Evolutionary conservation across 352 stramenopile species (phyloP).

Genomic region (Phytophthora foliorum): DNA sequence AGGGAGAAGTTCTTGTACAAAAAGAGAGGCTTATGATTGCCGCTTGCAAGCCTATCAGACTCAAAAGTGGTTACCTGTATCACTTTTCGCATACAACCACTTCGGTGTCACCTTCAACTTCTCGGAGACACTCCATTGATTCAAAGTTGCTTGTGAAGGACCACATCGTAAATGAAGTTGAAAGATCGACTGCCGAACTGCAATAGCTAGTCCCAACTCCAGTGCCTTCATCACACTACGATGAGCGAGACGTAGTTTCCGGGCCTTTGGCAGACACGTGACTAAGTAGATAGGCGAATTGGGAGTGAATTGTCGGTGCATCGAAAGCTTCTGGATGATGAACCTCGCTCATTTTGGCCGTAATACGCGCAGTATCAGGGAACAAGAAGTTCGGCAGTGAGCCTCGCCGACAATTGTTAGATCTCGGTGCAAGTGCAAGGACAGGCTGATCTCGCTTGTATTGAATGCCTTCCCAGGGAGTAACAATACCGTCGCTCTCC

Average conservation of each 20-base stretch:
- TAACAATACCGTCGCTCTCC: slow-evolving; percentile 73
- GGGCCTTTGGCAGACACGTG: slow-evolving; percentile 23
- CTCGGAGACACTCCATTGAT: too few species aligned
- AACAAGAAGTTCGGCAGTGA: slow-evolving; percentile 79
- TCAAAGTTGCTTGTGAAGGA: too few species aligned
- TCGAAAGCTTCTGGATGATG: slow-evolving; percentile 72
- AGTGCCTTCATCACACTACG: background rate
- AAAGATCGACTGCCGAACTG: too few species aligned
- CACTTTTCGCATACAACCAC: too few species aligned
- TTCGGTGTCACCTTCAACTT: too few species aligned
- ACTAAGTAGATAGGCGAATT: slow-evolving; percentile 51
- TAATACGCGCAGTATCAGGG: slow-evolving; percentile 73
- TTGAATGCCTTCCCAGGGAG: slow-evolving; percentile 54
- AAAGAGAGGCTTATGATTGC: too few species aligned
- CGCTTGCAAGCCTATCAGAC: too few species aligned
- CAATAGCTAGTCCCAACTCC: too few species aligned
- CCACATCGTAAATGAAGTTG: too few species aligned
- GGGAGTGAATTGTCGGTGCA: slow-evolving; percentile 50
- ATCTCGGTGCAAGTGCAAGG: slow-evolving; percentile 52
- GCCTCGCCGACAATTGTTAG: slow-evolving; percentile 47
- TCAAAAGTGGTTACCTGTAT: too few species aligned
- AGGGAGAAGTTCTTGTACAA: too few species aligned
- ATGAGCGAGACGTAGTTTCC: slow-evolving; percentile 5
- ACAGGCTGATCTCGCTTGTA: slow-evolving; percentile 42
- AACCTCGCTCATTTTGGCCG: slow-evolving; percentile 48